Evolutionary conservation across 805 yeast species (phyloP).

Genomic region (Zygosaccharomyces lentus): DNA sequence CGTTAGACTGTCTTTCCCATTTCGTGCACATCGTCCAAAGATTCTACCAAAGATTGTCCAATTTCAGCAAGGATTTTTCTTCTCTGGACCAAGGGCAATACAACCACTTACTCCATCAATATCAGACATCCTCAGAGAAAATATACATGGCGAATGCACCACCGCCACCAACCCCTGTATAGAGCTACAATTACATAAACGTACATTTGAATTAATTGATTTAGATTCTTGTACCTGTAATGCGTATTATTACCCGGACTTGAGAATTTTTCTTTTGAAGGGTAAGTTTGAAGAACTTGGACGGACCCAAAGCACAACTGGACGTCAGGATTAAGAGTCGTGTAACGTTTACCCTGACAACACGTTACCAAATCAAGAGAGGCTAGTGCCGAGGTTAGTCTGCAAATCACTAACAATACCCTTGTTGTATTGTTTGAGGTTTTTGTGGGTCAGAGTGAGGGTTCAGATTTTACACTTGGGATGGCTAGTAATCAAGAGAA

Average conservation of each 20-base stretch:
- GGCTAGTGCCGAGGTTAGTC: not conserved
- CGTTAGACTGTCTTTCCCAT: slow-evolving; percentile 40
- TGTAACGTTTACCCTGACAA: slow-evolving; percentile 18
- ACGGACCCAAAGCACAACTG: slow-evolving; percentile 3
- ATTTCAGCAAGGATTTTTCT: slow-evolving; percentile 22
- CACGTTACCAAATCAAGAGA: slow-evolving; percentile 9
- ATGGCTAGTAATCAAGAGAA: slow-evolving; percentile 15
- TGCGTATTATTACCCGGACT: slow-evolving; percentile 13
- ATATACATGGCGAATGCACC: slow-evolving; percentile 34
- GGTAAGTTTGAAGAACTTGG: slow-evolving; percentile 3
- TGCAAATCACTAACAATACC: not conserved
- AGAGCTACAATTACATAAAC: not conserved
- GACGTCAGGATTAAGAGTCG: slow-evolving; percentile 4
- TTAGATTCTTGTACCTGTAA: not conserved
- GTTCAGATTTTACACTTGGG: not conserved
- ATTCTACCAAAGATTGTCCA: slow-evolving; percentile 27
- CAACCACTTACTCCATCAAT: slow-evolving; percentile 22
- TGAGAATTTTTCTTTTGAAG: slow-evolving; percentile 5
- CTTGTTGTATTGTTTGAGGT: slow-evolving; percentile 1
- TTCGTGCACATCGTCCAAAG: slow-evolving; percentile 30
- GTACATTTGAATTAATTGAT: not conserved
- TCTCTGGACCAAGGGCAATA: slow-evolving; percentile 25
- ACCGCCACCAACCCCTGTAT: slow-evolving; percentile 30
- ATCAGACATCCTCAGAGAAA: slow-evolving; percentile 28
- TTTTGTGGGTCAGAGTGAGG: slow-evolving; percentile 1